Evolutionary conservation across 2,329 filamentous ascomycete species (phyloP), one percentile per base, ranked within the genome.

Genomic region (Hypoxylon sp.): DNA sequence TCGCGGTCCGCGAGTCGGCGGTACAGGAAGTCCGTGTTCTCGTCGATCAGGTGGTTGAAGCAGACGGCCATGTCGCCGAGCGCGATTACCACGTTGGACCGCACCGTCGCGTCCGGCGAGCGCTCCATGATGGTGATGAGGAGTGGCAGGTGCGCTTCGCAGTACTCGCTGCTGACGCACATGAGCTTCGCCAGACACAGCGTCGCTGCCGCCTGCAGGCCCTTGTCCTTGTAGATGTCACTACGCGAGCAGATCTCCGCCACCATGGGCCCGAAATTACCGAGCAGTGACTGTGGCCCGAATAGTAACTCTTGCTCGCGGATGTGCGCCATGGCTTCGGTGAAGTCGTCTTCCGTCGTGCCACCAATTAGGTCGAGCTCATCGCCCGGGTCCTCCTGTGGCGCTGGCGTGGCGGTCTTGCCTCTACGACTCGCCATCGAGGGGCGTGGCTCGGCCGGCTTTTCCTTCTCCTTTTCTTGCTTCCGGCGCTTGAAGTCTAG

Each of bases 61-160:
- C 92, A 97, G 15, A 99, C 94, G 0, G 95, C 95, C 94, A 99
- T 99, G 69, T 99, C 94, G 27, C 94, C 94, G 0, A 99, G 84
- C 0, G 94, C 93, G 63, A 99, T 96, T 12, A 99, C 95, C 7
- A 95, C 90, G 68, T 99, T 99, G 64, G 90, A 96, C 41, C 94
- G 87, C 27, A 96, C 93, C 12, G 92, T 96, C 1, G 95, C 89
- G 65, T 97, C 91, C 21, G 90, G 84, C 2, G 91, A 97, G 20
- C 91, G 87, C 74, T 99, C 94, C 78, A 99, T 92, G 65, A 99
- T 97, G 11, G 93, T 97, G 72, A 99, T 96, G 52, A 99, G 86
- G 2, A 99, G 86, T 4, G 90, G 89, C 8, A 99, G 80, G 67
- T 99, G 95, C 29, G 83, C 82, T 73, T 97, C 94, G 73, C 94